Evolutionary conservation across 2,329 filamentous ascomycete species (phyloP).

Genomic region (Phyllosticta citrichinensis): DNA sequence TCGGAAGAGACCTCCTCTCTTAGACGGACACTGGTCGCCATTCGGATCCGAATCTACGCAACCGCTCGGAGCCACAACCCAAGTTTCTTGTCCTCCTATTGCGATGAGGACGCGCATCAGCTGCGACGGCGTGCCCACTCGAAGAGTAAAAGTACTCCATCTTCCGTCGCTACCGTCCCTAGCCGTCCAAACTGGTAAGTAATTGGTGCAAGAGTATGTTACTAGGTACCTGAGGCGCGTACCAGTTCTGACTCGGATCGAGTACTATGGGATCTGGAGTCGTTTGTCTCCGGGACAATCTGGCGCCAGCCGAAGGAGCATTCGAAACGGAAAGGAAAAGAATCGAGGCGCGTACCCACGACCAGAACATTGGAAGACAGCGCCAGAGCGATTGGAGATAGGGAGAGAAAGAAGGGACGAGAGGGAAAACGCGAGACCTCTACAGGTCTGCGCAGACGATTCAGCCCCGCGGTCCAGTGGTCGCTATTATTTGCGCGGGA

Average conservation of each 20-base stretch:
- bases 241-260: neutral
- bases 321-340: neutral
- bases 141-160: conserved; percentile 23
- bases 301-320: neutral
- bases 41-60: conserved; percentile 17
- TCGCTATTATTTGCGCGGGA: neutral
- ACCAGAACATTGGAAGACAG: neutral
- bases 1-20: conserved; percentile 21
- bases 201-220: neutral
- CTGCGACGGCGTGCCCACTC: conserved; percentile 20
- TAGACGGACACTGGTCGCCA: conserved; percentile 18
- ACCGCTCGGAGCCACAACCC: conserved; percentile 24
- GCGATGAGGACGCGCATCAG: conserved; percentile 21
- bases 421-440: neutral
- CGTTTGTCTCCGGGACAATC: neutral
- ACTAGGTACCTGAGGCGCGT: neutral
- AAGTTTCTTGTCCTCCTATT: conserved; percentile 24
- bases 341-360: neutral
- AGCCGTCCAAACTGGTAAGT: neutral
- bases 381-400: neutral
- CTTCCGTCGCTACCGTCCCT: conserved; percentile 24
- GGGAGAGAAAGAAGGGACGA: neutral
- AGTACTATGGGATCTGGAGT: neutral
- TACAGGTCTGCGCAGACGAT: neutral
- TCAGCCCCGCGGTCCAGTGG: neutral